Conservation (phyloP, 2,329 filamentous ascomycete genomes). For the Claviceps cyperi region DNA sequence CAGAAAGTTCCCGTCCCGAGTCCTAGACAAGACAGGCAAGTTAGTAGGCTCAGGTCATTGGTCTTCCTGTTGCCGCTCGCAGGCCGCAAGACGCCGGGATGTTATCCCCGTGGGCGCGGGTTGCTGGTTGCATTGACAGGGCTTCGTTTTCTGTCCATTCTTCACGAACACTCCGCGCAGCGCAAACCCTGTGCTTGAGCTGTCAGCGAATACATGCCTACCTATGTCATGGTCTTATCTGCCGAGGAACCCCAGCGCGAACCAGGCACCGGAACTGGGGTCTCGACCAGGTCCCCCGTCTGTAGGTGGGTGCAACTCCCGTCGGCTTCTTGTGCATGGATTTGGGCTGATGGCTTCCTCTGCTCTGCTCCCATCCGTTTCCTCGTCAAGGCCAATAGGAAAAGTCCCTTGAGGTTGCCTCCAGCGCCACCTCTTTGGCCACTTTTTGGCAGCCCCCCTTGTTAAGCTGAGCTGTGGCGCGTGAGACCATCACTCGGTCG, state of each 20-base stretch:
- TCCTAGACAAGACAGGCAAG: too few species aligned
- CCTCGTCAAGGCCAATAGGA: conserved; percentile 5
- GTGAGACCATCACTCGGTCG: conserved; percentile 1
- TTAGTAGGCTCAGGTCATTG: neutral
- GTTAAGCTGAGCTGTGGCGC: neutral
- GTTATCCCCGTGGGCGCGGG: too few species aligned
- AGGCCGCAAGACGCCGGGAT: neutral
- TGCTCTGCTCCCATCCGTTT: neutral
- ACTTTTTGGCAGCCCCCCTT: conserved; percentile 1
- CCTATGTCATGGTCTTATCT: neutral
- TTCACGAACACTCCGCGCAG: neutral
- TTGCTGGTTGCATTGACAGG: neutral
- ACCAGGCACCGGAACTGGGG: neutral
- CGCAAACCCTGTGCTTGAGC: neutral
- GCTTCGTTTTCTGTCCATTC: neutral
- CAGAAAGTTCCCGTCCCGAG: too few species aligned
- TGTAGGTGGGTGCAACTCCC: conserved; percentile 2
- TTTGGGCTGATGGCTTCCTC: conserved; percentile 1
- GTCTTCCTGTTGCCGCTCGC: too few species aligned
- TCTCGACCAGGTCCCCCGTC: neutral
- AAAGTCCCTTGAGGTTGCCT: conserved; percentile 1
- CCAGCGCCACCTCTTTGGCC: neutral
- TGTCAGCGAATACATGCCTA: neutral
- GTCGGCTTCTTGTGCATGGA: conserved; percentile 3
- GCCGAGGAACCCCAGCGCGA: neutral